Evolutionary conservation across 192 early-diverging fungal genomes (phyloP), one percentile per base, ranked within the genome.

Genomic region (Rhizoclosmatium sp.): DNA sequence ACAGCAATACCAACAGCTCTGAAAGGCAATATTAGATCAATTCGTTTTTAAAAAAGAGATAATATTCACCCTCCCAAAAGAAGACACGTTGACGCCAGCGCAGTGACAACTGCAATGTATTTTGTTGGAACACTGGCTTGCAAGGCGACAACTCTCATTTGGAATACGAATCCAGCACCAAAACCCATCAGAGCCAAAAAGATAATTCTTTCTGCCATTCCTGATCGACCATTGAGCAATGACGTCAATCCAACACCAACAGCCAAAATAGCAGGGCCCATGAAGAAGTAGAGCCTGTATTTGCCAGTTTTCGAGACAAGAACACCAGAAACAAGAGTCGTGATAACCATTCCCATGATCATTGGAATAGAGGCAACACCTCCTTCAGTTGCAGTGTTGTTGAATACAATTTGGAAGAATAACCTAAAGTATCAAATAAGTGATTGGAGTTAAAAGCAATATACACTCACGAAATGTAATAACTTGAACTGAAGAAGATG

Each of bases 371-470:
- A 80, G 54, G 92, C 86, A 14, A 95, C 69, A 59, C 96, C 96
- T 3, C 94, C 90, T 5, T 85, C 80, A 2, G 93, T 95, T 0
- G 96, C 93, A 14, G 83, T 75, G 48, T 92, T 90, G 42, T 89
- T 92, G 66, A 91, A 84, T 31, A 95, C 93, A 56, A 97, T 85
- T 82, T 95, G 91, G 81, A 96, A 95, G 81, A 92, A 96, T 49
- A 84, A 45, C 31, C 31, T 31, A 31, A 31, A 31, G 31, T 31
- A 31, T 31, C 31, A 31, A 31, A 31, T 31, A 31, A 31, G 31
- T 31, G 31, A 31, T 0, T 31, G 0, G 31, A 31, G 31, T 31
- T 31, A 0, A 31, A 31, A 31, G 31, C 31, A 31, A 31, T 31
- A 31, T 31, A 31, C 31, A 31, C 31, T 31, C 31, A 31, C 7